Evolutionary conservation across 192 early-diverging fungal genomes (phyloP).

Genomic region (Backusella morwellensis): DNA sequence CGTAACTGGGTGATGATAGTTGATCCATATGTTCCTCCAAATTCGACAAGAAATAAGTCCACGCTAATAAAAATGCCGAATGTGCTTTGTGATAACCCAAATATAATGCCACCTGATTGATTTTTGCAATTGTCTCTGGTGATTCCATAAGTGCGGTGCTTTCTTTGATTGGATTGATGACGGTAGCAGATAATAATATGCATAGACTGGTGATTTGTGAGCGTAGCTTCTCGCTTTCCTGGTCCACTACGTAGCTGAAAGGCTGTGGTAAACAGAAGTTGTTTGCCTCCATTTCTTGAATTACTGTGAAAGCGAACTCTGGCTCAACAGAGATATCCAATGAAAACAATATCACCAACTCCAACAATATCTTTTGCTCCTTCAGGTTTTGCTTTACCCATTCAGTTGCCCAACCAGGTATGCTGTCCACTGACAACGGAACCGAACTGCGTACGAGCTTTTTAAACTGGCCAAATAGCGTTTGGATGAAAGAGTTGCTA

Average conservation of each 20-base stretch:
- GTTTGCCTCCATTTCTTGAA: slow-evolving; percentile 35
- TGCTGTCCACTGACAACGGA: slow-evolving; percentile 24
- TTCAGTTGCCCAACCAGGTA: slow-evolving; percentile 16
- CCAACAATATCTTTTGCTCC: slow-evolving; percentile 44
- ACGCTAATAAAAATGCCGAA: slow-evolving; percentile 41
- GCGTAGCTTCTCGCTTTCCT: slow-evolving; percentile 29
- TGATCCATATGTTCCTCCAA: slow-evolving; percentile 4
- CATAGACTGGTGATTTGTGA: slow-evolving; percentile 32
- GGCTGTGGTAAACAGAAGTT: slow-evolving; percentile 40
- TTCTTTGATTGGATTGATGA: slow-evolving; percentile 33
- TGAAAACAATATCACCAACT: slow-evolving; percentile 35
- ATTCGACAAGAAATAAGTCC: slow-evolving; percentile 38
- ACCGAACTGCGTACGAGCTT: slow-evolving; percentile 17
- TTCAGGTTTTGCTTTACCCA: slow-evolving; percentile 42
- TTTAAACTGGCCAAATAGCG: slow-evolving; percentile 18
- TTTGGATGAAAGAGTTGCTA: slow-evolving; percentile 6
- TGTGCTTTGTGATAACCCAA: slow-evolving; percentile 33
- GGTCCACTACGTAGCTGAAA: slow-evolving; percentile 26
- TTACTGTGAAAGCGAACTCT: slow-evolving; percentile 20
- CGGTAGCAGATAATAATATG: slow-evolving; percentile 29
- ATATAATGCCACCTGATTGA: slow-evolving; percentile 31
- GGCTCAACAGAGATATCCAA: slow-evolving; percentile 7
- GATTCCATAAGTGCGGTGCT: slow-evolving; percentile 28
- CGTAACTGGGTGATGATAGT: background rate
- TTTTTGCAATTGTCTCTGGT: slow-evolving; percentile 16